A percentile compares a stretch with the other conserved stretches of the same genome.
Conservation (phyloP, 768 basidiomycete species). For the Crassisporium funariophilum region DNA sequence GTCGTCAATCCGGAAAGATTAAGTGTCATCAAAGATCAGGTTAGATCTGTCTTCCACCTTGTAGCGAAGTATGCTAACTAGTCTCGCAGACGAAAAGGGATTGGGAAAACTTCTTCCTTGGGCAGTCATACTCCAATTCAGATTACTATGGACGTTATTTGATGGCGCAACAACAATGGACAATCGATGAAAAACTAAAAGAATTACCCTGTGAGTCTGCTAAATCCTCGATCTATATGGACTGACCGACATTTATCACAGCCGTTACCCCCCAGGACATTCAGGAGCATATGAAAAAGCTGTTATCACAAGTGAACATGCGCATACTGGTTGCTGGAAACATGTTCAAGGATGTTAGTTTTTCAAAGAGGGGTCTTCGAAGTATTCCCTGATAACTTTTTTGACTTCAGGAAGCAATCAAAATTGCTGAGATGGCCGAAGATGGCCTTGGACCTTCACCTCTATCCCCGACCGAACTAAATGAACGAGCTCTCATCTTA, state of each 20-base stretch:
- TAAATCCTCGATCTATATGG: background rate
- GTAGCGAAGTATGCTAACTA: background rate
- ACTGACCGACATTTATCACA: constrained; percentile 32
- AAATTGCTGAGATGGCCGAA: constrained; percentile 73
- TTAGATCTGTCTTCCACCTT: constrained; percentile 30
- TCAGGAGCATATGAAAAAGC: constrained; percentile 53
- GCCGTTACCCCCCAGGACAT: constrained; percentile 76
- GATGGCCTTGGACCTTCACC: constrained; percentile 57
- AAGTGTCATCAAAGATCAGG: constrained; percentile 83
- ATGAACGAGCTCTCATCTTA: constrained; percentile 62
- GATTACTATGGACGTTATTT: constrained; percentile 76
- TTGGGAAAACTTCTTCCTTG: constrained; percentile 87
- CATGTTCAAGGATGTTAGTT: constrained; percentile 74
- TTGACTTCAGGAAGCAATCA: constrained; percentile 67
- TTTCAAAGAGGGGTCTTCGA: background rate
- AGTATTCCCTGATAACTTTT: constrained; percentile 1
- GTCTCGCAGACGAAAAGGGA: constrained; percentile 46
- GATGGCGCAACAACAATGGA: constrained; percentile 73
- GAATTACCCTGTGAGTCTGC: constrained; percentile 68
- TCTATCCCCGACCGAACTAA: constrained; percentile 56
- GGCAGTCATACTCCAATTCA: constrained; percentile 78
- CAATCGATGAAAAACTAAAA: constrained; percentile 71
- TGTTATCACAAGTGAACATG: constrained; percentile 69
- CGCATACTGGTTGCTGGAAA: constrained; percentile 84
- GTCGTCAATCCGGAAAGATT: constrained; percentile 72